phyloP scores from a whole-genome alignment of 345 rosid genomes.

The Lumnitzera racemosa region DNA sequence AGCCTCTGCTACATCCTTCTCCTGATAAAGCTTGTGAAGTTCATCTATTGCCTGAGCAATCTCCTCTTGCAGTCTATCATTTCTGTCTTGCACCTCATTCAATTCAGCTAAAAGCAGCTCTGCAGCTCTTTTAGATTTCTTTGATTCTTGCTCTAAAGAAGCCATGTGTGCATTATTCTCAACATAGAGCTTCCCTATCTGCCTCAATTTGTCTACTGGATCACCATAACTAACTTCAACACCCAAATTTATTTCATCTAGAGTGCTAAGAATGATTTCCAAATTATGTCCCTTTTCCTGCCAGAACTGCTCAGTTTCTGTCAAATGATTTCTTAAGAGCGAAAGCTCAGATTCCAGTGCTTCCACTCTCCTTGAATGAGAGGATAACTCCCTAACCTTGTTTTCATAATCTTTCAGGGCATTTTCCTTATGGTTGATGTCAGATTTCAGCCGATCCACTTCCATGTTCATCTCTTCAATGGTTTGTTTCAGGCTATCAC shows the following conservation, averaged over 20 bases:
- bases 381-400: conserved; percentile 47
- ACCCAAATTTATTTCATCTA: conserved; percentile 53
- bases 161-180: conserved; percentile 50
- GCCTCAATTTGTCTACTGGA: conserved; percentile 61
- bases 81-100: conserved; percentile 93
- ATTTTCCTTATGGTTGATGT: conserved; percentile 45
- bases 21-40: conserved; percentile 38
- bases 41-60: conserved; percentile 40
- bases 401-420: conserved; percentile 47
- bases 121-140: conserved; percentile 81
- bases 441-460: conserved; percentile 55
- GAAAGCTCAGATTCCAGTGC: conserved; percentile 57
- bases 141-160: conserved; percentile 61
- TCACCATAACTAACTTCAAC: conserved; percentile 37
- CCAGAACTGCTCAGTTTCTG: conserved; percentile 48
- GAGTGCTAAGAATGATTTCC: conserved; percentile 30
- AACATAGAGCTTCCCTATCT: conserved; percentile 34
- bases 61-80: conserved; percentile 78
- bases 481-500: conserved; percentile 69
- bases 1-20: conserved; percentile 53
- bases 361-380: conserved; percentile 38
- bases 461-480: conserved; percentile 61
- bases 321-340: conserved; percentile 45
- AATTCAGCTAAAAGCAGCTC: conserved; percentile 82
- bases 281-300: conserved; percentile 55